These are phyloP conservation scores for Saccharomyces hybrid DNA, from an alignment of 1,139 yeast species.

Conservation along the genomic window DNA sequence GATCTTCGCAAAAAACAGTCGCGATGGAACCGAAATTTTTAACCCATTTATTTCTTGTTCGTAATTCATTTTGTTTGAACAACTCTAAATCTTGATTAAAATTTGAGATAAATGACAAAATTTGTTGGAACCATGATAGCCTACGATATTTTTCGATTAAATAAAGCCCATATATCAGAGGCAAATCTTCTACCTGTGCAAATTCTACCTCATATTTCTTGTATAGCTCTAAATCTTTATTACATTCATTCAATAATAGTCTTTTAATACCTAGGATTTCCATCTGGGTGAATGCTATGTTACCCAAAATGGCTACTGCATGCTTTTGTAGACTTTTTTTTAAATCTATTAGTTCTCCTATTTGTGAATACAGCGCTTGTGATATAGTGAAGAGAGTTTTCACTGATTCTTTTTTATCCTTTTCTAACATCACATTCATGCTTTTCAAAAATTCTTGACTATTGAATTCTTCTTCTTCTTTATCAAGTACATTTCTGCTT, in stretches of 20 bases:
- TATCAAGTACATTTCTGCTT: constrained; percentile 16
- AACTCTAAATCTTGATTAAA: constrained; percentile 54
- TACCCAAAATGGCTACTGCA: constrained; percentile 16
- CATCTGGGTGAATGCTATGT: constrained; percentile 24
- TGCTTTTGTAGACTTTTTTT: constrained; percentile 20
- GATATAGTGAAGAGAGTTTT: constrained; percentile 25
- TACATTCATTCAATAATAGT: constrained; percentile 31
- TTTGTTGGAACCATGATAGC: constrained; percentile 53
- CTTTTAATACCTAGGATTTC: constrained; percentile 24
- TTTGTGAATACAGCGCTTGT: constrained; percentile 23
- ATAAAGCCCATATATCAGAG: constrained; percentile 70
- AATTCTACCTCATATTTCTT: constrained; percentile 39
- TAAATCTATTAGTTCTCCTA: constrained; percentile 14
- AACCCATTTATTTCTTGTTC: constrained; percentile 55
- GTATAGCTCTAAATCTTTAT: constrained; percentile 32
- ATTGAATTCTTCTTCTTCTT: constrained; percentile 11
- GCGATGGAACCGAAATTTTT: constrained; percentile 48
- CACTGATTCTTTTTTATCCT: constrained; percentile 13
- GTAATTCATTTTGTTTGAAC: constrained; percentile 51
- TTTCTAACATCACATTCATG: constrained; percentile 8
- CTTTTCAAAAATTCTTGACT: constrained; percentile 5
- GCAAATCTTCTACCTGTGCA: constrained; percentile 60
- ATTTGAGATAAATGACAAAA: constrained; percentile 43
- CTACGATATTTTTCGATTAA: constrained; percentile 65
- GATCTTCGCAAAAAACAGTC: constrained; percentile 29